phyloP scores from a whole-genome alignment of 2,329 filamentous ascomycete species.

The Metarhizium brunneum region DNA sequence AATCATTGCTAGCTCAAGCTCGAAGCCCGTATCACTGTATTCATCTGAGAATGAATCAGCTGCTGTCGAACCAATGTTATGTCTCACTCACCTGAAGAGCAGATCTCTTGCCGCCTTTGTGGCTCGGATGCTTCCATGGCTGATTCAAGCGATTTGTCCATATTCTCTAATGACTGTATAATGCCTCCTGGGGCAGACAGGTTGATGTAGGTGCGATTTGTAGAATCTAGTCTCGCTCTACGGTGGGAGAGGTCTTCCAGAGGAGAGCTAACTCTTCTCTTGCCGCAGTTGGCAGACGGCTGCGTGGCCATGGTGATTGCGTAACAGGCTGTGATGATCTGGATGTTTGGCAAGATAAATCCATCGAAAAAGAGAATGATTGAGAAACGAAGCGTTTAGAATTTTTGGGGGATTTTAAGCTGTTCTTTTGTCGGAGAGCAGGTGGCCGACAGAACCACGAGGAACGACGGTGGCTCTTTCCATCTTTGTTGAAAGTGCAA shows the following conservation, averaged over 20 bases:
- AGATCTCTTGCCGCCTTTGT: not conserved
- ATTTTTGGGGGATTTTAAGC: not conserved
- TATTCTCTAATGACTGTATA: not conserved
- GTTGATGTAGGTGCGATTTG: not conserved
- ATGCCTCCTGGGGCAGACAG: not conserved
- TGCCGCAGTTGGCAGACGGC: not conserved
- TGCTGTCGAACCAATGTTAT: not conserved
- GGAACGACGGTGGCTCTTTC: not conserved
- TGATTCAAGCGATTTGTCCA: not conserved
- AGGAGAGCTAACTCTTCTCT: not conserved
- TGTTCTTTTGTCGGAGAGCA: not conserved
- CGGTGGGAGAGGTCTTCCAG: not conserved
- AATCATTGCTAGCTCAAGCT: not conserved
- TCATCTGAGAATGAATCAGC: not conserved
- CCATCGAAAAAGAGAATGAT: no score
- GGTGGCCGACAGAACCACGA: not conserved
- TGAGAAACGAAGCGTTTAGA: not conserved
- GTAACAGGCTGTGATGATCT: not conserved
- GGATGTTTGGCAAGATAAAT: no score
- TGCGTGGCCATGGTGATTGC: not conserved
- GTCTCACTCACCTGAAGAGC: not conserved
- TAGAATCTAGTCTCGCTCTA: not conserved
- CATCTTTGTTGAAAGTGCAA: not conserved
- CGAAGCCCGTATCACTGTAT: not conserved
- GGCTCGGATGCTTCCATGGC: not conserved